A percentile compares a stretch with the other conserved stretches of the same genome.
Conservation (phyloP, 73 alveolate species). For the Paramecium tetraurelia region DNA sequence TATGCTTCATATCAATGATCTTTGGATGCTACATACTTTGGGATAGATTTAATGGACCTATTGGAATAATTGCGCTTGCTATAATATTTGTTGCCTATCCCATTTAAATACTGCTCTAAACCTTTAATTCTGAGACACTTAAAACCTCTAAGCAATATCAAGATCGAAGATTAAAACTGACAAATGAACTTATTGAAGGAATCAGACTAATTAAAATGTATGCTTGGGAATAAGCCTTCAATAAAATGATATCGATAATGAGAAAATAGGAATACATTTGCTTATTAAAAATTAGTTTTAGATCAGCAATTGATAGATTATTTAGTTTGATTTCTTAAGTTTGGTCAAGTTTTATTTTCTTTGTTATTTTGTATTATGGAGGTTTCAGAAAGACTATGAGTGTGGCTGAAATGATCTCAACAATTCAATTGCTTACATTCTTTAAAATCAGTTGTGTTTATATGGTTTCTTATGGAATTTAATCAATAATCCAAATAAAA, state of each 20-base stretch:
- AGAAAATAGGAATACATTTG: not conserved
- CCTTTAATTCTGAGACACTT: not conserved
- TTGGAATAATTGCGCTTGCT: not conserved
- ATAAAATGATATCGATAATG: not conserved
- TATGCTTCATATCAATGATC: not conserved
- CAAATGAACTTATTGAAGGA: constrained; percentile 41
- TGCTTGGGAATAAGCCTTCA: constrained; percentile 1
- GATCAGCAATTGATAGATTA: not conserved
- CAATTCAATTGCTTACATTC: not conserved
- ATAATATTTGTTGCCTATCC: not conserved
- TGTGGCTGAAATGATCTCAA: constrained; percentile 18
- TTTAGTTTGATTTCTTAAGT: not conserved
- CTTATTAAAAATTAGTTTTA: not conserved
- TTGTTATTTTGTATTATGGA: not conserved
- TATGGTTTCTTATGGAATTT: constrained; percentile 8
- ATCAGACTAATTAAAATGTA: constrained; percentile 12
- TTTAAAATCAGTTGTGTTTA: not conserved
- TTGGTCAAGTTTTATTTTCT: not conserved
- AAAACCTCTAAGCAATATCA: not conserved
- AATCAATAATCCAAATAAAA: not conserved
- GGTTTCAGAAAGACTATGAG: not conserved
- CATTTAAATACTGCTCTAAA: not conserved
- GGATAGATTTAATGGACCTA: constrained; percentile 28
- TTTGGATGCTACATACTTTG: not conserved
- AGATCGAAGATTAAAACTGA: constrained; percentile 15